Conservation (phyloP, 139 green algal genomes). For the Haematococcus sp. region DNA sequence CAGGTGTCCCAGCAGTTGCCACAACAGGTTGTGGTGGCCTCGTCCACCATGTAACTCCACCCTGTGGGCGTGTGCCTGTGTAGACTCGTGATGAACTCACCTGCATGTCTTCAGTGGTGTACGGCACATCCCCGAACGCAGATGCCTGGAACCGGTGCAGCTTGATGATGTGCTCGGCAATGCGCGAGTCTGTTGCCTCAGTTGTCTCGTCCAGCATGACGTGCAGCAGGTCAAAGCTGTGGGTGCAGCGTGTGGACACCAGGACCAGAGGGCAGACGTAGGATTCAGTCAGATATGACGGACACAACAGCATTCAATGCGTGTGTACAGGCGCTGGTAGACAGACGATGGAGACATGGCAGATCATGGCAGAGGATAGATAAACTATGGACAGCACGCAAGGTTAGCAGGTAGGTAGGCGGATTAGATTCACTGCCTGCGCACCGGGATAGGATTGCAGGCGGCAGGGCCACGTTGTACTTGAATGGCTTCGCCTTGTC, state of each 20-base stretch:
- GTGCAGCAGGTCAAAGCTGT: conserved; percentile 92
- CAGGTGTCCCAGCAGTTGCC: too few species aligned
- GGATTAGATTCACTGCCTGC: neutral
- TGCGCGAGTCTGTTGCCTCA: conserved; percentile 65
- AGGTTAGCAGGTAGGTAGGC: neutral
- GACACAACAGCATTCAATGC: neutral
- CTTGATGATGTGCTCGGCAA: conserved; percentile 81
- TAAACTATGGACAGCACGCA: neutral
- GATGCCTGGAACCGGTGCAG: conserved; percentile 54
- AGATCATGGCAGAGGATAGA: neutral
- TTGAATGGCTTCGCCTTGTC: conserved; percentile 87
- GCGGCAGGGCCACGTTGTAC: conserved; percentile 86
- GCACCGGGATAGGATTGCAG: conserved; percentile 86
- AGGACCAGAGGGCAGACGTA: too few species aligned
- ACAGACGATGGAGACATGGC: neutral
- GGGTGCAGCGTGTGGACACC: too few species aligned
- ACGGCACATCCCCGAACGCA: conserved; percentile 59
- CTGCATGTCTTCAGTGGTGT: conserved; percentile 88
- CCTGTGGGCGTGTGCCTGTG: too few species aligned
- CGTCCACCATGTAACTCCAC: too few species aligned
- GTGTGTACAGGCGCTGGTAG: neutral
- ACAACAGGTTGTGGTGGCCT: too few species aligned
- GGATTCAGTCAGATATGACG: too few species aligned
- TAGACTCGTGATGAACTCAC: too few species aligned
- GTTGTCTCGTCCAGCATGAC: conserved; percentile 94